These are phyloP conservation scores for Fusarium chuoi DNA, from an alignment of 2,329 filamentous ascomycete genomes.

Conservation along the genomic window DNA sequence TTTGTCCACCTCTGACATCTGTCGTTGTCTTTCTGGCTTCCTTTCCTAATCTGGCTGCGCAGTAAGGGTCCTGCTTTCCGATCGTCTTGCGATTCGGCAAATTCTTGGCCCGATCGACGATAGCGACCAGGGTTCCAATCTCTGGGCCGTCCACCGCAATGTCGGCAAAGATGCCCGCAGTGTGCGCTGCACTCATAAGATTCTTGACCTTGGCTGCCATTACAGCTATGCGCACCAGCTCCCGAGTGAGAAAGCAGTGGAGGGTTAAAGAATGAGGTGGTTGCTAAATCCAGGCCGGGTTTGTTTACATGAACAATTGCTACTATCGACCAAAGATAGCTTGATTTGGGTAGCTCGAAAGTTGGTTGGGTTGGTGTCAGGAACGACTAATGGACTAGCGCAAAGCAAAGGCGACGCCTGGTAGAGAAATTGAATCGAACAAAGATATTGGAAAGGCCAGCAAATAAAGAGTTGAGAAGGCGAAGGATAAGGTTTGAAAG, in stretches of 20 bases:
- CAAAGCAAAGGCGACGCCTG: constrained; percentile 8
- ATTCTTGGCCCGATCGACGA: constrained; percentile 96
- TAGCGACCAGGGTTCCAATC: constrained; percentile 91
- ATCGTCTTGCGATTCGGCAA: constrained; percentile 96
- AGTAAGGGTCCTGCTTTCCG: constrained; percentile 98
- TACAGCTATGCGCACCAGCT: constrained; percentile 34
- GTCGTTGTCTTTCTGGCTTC: constrained; percentile 98
- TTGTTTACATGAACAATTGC: constrained; percentile 43
- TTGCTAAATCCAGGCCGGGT: constrained; percentile 10
- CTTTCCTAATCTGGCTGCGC: constrained; percentile 91
- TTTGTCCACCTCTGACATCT: constrained; percentile 93
- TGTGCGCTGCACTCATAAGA: constrained; percentile 74
- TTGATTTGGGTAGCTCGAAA: constrained; percentile 28
- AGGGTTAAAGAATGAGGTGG: background rate
- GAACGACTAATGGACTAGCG: constrained; percentile 27
- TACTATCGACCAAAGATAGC: constrained; percentile 30
- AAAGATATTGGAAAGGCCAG: constrained; percentile 15
- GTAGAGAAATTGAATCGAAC: constrained; percentile 17
- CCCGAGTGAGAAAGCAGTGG: background rate
- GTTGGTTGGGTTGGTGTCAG: constrained; percentile 22
- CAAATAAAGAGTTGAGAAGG: constrained; percentile 18
- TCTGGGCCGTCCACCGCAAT: constrained; percentile 92
- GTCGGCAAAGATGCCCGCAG: constrained; percentile 93
- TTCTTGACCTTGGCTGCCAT: constrained; percentile 68
- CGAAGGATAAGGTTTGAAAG: constrained; percentile 17